Base-by-base conservation (phyloP, 257 asterid genomes). In the Solanum pimpinellifolium region DNA sequence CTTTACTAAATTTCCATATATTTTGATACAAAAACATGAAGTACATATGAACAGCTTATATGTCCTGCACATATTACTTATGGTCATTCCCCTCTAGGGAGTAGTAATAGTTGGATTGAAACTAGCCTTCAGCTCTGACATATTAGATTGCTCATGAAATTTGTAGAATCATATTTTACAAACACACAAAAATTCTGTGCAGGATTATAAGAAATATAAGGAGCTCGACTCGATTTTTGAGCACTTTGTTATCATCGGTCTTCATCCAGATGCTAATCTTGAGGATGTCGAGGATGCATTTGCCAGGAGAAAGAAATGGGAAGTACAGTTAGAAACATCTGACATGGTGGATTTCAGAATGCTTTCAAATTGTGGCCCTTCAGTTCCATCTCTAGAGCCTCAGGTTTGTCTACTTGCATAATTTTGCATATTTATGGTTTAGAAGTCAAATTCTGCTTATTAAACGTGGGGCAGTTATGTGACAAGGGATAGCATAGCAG, bases 151-250 rank as follows among this genome's bases (percentile, higher is more conserved):
- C 39, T 81, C 31, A 11, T 49, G 29, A 47, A 49, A 29, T 29
- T 46, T 1, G 31, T 69, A 33, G 68, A 15, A 81, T 49, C 69
- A 81, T 78, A 52, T 81, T 81, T 81, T 31, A 31, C 69, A 49
- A 81, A 49, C 11, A 81, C 35, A 49, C 18, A 56, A 89, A 90
- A 66, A 76, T 88, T 75, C 41, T 68, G 87, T 92, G 94, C 87
- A 96, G 99, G 99, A 92, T 84, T 91, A 93, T 89, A 96, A 93
- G 88, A 94, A 91, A 84, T 96, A 93, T 89, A 90, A 90, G 91
- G 98, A 95, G 91, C 98, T 98, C 42, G 86, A 93, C 85, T 87
- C 95, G 35, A 94, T 96, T 89, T 94, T 96, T 87, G 99, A 96
- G 90, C 98, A 96, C 94, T 95, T 96, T 87, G 85, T 93, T 88